These are phyloP conservation scores for Whalleya microplaca DNA, from an alignment of 2,329 filamentous ascomycete genomes.

Conservation along the genomic window DNA sequence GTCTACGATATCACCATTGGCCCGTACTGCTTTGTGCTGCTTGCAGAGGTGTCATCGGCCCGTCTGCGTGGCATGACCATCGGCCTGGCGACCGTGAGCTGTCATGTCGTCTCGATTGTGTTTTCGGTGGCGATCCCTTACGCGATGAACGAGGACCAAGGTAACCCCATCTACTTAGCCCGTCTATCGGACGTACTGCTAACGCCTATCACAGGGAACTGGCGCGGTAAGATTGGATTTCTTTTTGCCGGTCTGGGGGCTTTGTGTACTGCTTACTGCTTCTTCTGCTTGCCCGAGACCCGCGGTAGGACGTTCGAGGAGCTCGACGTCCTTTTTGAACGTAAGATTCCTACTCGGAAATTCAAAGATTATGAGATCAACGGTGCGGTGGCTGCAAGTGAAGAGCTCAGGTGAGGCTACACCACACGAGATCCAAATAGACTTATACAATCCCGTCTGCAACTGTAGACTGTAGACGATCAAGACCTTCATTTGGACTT, in stretches of 20 bases:
- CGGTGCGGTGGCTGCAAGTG: too few relatives aligned
- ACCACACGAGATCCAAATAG: too few relatives aligned
- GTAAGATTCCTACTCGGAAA: neutral
- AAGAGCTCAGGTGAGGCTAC: too few relatives aligned
- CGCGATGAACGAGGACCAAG: slow-evolving; percentile 37
- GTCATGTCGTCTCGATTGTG: slow-evolving; percentile 34
- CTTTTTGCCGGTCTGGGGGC: slow-evolving; percentile 33
- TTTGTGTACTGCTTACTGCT: slow-evolving; percentile 35
- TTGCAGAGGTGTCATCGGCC: slow-evolving; percentile 22
- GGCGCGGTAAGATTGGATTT: slow-evolving; percentile 38
- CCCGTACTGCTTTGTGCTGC: slow-evolving; percentile 18
- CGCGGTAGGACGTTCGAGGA: slow-evolving; percentile 1
- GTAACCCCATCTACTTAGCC: slow-evolving; percentile 1
- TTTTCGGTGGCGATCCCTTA: slow-evolving; percentile 40
- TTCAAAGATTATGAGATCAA: neutral
- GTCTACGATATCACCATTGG: slow-evolving; percentile 25
- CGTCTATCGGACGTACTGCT: too few relatives aligned
- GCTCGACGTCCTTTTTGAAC: slow-evolving; percentile 8
- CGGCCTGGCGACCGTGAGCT: slow-evolving; percentile 28
- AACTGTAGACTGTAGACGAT: too few relatives aligned
- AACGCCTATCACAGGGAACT: slow-evolving; percentile 13
- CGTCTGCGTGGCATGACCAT: slow-evolving; percentile 20
- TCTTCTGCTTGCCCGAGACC: slow-evolving; percentile 24
- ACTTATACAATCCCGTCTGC: too few relatives aligned
- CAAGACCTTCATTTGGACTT: too few relatives aligned